phyloP scores from a whole-genome alignment of 257 asterid genomes.

The Lycium barbarum region DNA sequence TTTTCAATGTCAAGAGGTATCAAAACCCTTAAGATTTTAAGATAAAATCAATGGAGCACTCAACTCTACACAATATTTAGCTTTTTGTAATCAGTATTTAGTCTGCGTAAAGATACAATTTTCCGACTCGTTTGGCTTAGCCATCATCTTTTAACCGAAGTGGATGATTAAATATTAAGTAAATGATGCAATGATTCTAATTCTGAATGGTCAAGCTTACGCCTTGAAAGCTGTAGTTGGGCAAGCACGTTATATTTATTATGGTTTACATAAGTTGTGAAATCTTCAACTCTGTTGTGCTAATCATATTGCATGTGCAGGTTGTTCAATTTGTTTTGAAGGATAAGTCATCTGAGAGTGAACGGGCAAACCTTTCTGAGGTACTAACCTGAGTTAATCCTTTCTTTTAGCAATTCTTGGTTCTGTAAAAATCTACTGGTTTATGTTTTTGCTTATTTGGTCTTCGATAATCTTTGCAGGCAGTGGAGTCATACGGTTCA shows the following conservation, averaged over 20 bases:
- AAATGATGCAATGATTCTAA: constrained; percentile 6
- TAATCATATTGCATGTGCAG: constrained; percentile 53
- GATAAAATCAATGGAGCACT: not conserved
- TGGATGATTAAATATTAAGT: constrained; percentile 1
- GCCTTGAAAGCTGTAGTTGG: not conserved
- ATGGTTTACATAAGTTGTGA: constrained; percentile 4
- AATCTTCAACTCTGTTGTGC: not conserved
- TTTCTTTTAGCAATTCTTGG: not conserved
- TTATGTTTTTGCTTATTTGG: not conserved
- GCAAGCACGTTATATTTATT: not conserved
- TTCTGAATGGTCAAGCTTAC: constrained; percentile 1
- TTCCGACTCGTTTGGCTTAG: not conserved
- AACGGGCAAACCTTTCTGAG: constrained; percentile 65
- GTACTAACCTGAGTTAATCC: constrained; percentile 36
- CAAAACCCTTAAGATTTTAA: not conserved
- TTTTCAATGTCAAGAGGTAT: not conserved
- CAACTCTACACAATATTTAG: not conserved
- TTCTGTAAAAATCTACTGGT: not conserved
- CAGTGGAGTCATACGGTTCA: constrained; percentile 60
- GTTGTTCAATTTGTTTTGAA: constrained; percentile 67
- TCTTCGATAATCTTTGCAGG: constrained; percentile 47
- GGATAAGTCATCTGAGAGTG: constrained; percentile 60
- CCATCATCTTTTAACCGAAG: not conserved
- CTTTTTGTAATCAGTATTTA: not conserved
- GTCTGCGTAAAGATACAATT: not conserved